Evolutionary conservation across 192 early-diverging fungal genomes (phyloP), one percentile per base, ranked within the genome.

Genomic region (Chytriomyces sp.): DNA sequence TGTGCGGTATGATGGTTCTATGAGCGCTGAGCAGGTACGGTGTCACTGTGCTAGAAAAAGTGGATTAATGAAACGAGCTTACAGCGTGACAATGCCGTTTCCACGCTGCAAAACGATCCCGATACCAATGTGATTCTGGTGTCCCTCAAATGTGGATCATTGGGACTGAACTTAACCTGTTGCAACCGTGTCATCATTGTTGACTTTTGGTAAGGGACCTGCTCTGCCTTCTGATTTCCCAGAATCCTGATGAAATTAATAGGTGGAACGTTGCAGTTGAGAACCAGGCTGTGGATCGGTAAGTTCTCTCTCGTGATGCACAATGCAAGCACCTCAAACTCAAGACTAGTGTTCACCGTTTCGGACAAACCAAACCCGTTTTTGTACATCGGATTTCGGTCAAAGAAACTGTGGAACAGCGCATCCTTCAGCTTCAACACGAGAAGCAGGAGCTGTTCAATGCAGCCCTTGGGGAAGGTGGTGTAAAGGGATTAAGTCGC

Each of bases 261-360:
- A 34, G 76, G 71, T 91, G 89, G 90, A 92, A 92, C 62, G 88
- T 90, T 31, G 85, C 87, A 2, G 75, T 91, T 10, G 90, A 80
- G 52, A 77, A 80, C 53, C 78, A 91, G 77, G 86, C 86, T 0
- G 87, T 92, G 58, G 91, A 92, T 59, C 81, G 91, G n/a, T n/a
- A n/a, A n/a, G n/a, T n/a, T n/a, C n/a, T n/a, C n/a, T n/a, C n/a
- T n/a, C 34, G 88, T 90, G 0, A 88, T 91, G n/a, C n/a, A n/a
- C n/a, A n/a, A n/a, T n/a, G n/a, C n/a, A n/a, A 72, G n/a, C 88
- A 68, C 19, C 31, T 75, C 36, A 68, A 68, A 14, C 73, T 67
- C 31, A 7, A 5, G n/a, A n/a, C n/a, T n/a, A n/a, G n/a, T 10
- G 63, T 65, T 49, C 63, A 65, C 52, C 53, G 67, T 12, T 70